Evolutionary conservation across 2,329 filamentous ascomycete species (phyloP).

Genomic region (Phialophora expanda): DNA sequence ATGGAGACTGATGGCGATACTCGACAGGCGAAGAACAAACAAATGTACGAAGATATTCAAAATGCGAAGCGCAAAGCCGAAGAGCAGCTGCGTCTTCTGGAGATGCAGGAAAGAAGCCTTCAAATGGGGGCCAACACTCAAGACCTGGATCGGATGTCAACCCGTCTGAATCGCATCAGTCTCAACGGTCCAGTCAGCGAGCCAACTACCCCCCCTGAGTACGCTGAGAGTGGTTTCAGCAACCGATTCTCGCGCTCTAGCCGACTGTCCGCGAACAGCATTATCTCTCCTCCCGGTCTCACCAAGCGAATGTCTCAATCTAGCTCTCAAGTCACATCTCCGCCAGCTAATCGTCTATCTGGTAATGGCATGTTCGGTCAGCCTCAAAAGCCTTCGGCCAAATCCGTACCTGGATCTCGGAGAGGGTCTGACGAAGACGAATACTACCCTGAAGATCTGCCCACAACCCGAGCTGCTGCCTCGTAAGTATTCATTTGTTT

Average conservation of each 20-base stretch:
- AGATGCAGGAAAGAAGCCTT: conserved; percentile 57
- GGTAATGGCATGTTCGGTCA: conserved; percentile 44
- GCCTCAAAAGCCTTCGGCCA: conserved; percentile 70
- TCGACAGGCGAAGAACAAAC: conserved; percentile 84
- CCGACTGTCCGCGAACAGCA: conserved; percentile 85
- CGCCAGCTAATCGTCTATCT: conserved; percentile 67
- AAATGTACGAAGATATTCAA: conserved; percentile 87
- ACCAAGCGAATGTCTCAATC: conserved; percentile 75
- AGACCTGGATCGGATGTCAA: conserved; percentile 83
- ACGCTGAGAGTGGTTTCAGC: conserved; percentile 79
- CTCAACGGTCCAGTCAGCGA: conserved; percentile 78
- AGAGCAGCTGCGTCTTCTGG: conserved; percentile 86
- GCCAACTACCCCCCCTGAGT: conserved; percentile 94
- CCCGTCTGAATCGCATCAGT: conserved; percentile 53
- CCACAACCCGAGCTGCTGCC: conserved; percentile 74
- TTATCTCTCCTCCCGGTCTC: conserved; percentile 78
- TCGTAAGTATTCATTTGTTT: conserved; percentile 66
- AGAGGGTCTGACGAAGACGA: conserved; percentile 92
- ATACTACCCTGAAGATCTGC: conserved; percentile 65
- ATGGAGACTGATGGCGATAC: conserved; percentile 55
- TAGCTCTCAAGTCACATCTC: conserved; percentile 80
- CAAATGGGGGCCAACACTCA: conserved; percentile 78
- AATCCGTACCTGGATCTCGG: conserved; percentile 83
- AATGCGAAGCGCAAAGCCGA: conserved; percentile 90
- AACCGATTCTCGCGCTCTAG: conserved; percentile 82